These are phyloP conservation scores for Clonostachys rhizophaga DNA, from an alignment of 2,329 filamentous ascomycete genomes.

Conservation along the genomic window DNA sequence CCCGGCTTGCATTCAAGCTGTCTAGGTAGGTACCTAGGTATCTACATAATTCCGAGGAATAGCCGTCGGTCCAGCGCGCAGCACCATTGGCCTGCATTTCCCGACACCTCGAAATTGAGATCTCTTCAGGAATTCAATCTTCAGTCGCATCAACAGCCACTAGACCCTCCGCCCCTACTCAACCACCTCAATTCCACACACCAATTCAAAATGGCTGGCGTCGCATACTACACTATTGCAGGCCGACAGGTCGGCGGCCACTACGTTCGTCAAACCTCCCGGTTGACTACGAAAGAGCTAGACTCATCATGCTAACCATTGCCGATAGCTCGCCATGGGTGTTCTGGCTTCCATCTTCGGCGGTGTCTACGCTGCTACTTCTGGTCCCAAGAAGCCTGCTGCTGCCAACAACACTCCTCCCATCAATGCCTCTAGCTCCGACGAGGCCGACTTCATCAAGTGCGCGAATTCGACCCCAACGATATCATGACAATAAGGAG, in stretches of 20 bases:
- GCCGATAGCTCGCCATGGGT: conserved; percentile 49
- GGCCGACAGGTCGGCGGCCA: conserved; percentile 58
- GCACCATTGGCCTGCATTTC: not conserved
- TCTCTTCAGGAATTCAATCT: too few relatives aligned
- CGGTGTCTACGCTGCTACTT: conserved; percentile 36
- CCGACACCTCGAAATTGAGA: too few relatives aligned
- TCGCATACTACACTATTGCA: conserved; percentile 46
- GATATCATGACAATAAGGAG: not conserved
- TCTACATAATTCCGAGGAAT: not conserved
- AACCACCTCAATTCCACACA: conserved; percentile 29
- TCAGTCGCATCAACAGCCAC: conserved; percentile 8
- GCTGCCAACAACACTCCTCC: conserved; percentile 44
- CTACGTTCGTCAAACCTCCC: conserved; percentile 40
- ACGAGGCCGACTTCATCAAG: conserved; percentile 64
- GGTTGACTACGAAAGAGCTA: conserved; percentile 4
- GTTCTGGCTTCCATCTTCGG: conserved; percentile 47
- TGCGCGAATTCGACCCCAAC: conserved; percentile 31
- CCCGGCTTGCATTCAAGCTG: too few relatives aligned
- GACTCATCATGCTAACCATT: conserved; percentile 5
- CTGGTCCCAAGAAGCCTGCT: conserved; percentile 37
- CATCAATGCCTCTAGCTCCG: conserved; percentile 57
- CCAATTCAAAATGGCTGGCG: conserved; percentile 27
- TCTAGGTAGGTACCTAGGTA: too few relatives aligned
- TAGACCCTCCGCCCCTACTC: conserved; percentile 19
- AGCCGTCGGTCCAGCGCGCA: not conserved